Conservation (phyloP, 2,329 filamentous ascomycete species). For the Pseudocercospora eumusae region DNA sequence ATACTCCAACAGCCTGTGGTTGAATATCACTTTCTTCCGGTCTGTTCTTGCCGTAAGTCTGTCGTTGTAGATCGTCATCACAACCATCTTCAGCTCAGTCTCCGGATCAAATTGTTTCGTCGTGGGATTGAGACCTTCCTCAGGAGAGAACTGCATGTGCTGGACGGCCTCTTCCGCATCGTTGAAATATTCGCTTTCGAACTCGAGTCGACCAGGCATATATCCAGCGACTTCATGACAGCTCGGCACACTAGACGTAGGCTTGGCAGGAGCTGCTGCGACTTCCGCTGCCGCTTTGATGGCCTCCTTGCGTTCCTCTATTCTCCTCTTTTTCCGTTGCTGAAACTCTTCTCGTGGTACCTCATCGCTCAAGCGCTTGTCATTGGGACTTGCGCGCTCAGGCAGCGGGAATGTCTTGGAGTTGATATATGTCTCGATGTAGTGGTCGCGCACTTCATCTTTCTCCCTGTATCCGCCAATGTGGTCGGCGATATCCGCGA, state of each 20-base stretch:
- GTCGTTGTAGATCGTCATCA: conserved; percentile 98
- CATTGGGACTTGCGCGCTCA: conserved; percentile 77
- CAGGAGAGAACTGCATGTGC: conserved; percentile 96
- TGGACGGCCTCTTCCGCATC: conserved; percentile 98
- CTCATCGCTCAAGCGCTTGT: conserved; percentile 74
- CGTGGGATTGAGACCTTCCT: conserved; percentile 81
- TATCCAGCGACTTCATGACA: conserved; percentile 98
- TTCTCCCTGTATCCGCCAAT: conserved; percentile 94
- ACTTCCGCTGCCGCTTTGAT: conserved; percentile 80
- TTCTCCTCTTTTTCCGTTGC: conserved; percentile 82
- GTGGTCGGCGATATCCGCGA: conserved; percentile 97
- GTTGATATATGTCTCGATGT: conserved; percentile 82
- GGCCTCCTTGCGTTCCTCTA: conserved; percentile 86
- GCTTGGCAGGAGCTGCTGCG: conserved; percentile 83
- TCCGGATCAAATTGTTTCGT: conserved; percentile 90
- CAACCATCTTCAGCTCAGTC: conserved; percentile 94
- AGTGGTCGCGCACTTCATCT: conserved; percentile 94
- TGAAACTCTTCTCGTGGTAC: conserved; percentile 93
- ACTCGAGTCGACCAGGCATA: conserved; percentile 96
- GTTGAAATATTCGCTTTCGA: conserved; percentile 96
- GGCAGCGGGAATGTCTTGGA: conserved; percentile 84
- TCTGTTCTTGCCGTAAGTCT: conserved; percentile 87
- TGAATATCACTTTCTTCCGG: conserved; percentile 93
- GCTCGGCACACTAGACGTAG: conserved; percentile 88
- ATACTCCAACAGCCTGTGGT: conserved; percentile 91